Evolutionary conservation across 2,329 filamentous ascomycete genomes (phyloP).

Genomic region (Triangularia verruculosa): DNA sequence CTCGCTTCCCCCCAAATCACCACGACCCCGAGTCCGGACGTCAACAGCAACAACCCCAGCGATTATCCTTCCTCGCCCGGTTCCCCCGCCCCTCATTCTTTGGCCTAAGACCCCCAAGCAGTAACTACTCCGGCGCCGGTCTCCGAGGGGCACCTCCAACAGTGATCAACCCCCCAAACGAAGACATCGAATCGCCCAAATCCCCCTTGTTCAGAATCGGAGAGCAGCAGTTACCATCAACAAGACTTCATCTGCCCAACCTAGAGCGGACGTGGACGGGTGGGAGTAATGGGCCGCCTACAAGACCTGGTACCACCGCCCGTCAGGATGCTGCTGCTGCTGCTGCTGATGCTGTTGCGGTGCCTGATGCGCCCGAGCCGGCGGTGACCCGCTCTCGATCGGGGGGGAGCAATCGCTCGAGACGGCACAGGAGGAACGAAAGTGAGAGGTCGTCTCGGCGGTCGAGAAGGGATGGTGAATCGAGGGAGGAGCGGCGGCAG

Average conservation of each 20-base stretch:
- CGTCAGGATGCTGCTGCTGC: background rate
- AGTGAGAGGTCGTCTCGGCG: constrained; percentile 6
- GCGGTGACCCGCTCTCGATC: constrained; percentile 29
- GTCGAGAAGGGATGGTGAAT: constrained; percentile 10
- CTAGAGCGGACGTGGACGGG: constrained; percentile 40
- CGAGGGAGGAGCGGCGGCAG: constrained; percentile 7
- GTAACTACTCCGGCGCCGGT: constrained; percentile 27
- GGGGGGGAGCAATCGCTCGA: constrained; percentile 4
- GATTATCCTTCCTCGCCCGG: background rate
- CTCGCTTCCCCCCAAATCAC: constrained; percentile 23
- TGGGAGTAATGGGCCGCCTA: constrained; percentile 34
- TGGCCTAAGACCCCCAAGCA: constrained; percentile 29
- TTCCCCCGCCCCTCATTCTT: constrained; percentile 13
- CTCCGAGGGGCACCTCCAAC: constrained; percentile 23
- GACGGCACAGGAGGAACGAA: constrained; percentile 17
- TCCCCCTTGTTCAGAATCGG: constrained; percentile 42
- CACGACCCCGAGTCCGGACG: background rate
- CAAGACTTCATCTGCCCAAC: constrained; percentile 41
- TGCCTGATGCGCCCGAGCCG: constrained; percentile 33
- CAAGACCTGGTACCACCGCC: constrained; percentile 17
- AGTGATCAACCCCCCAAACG: constrained; percentile 12
- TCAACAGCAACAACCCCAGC: background rate
- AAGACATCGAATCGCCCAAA: constrained; percentile 44
- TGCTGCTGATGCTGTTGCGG: too few relatives aligned
- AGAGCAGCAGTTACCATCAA: constrained; percentile 40